Conservation (phyloP, 2,329 filamentous ascomycete genomes). For the Fusarium irregulare region DNA sequence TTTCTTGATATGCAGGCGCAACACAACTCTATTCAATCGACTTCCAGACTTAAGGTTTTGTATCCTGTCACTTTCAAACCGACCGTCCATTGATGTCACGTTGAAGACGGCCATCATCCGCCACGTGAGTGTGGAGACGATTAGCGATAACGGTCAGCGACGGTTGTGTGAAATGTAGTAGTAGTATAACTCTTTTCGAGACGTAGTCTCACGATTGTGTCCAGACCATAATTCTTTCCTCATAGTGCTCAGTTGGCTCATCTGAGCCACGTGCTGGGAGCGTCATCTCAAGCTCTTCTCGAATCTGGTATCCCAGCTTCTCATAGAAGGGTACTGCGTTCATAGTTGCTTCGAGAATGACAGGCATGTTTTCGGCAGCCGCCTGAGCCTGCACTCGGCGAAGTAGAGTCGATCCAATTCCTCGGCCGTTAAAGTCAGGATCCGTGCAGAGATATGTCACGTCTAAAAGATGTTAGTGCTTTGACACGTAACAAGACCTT, state of each 20-base stretch:
- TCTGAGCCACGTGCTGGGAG: constrained; percentile 48
- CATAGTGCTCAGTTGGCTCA: constrained; percentile 50
- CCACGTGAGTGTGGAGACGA: constrained; percentile 45
- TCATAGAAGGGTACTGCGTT: constrained; percentile 54
- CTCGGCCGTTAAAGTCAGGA: constrained; percentile 50
- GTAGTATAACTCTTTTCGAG: not conserved
- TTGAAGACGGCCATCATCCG: constrained; percentile 5
- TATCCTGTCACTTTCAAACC: constrained; percentile 15
- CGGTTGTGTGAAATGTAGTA: not conserved
- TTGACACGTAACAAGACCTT: not conserved
- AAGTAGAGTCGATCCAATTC: constrained; percentile 52
- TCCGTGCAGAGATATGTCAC: constrained; percentile 56
- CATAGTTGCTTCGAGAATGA: constrained; percentile 55
- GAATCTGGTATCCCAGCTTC: constrained; percentile 51
- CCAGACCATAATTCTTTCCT: constrained; percentile 52
- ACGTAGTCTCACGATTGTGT: constrained; percentile 11
- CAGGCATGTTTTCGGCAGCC: constrained; percentile 46
- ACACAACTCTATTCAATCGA: not conserved
- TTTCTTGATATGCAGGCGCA: constrained; percentile 8
- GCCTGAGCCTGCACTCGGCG: constrained; percentile 50
- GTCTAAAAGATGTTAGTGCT: constrained; percentile 45
- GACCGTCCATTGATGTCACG: constrained; percentile 25
- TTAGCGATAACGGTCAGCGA: constrained; percentile 26
- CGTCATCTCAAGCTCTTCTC: constrained; percentile 50
- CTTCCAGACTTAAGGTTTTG: not conserved